Base-by-base conservation (phyloP, 768 basidiomycete genomes). In the Trametes meyenii region DNA sequence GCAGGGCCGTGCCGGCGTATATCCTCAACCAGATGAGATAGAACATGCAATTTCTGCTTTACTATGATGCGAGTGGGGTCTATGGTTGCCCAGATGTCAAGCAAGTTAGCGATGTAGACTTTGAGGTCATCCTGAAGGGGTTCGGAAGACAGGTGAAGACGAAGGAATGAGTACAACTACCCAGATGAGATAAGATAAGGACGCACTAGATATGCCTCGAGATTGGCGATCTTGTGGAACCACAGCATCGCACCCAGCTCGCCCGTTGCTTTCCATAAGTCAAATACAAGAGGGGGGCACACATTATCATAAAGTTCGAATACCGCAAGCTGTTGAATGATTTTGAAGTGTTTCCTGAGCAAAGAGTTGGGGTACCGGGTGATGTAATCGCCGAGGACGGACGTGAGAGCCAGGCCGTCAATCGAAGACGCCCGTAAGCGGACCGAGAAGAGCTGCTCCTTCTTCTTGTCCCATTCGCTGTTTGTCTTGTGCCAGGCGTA, bases 291-390 rank as follows among this genome's bases (percentile, higher is more conserved):
- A 10, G 44, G 51, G 16, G 40, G 61, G 26, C 33, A 50, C 24
- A 61, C 50, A 10, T 36, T 36, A 21, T 69, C 67, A 55, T 71
- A 56, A 1, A 72, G 35, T 54, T 79, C 77, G 62, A 80, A 81
- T 1, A 68, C 59, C 21, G 68, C 70, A 8, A 73, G 70, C 62
- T 81, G 79, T 1, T 67, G 66, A 0, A 82, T 19, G 0, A 72
- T 74, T 60, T 80, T 80, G 50, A 81, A 73, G 29, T 81, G 80
- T 5, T 69, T 68, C 8, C 79, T 79, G 44, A 81, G 76, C 3
- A 83, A 66, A 0, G 74, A 75, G 56, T 78, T 79, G 0, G 69
- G 65, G 60, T 80, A 81, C 48, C 81, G 77, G 66, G 77, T 74
- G 26, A 82, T 78, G 60, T 80, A 81, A 1, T 63, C 63, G 0